A percentile compares a stretch with the other conserved stretches of the same genome.
phyloP scores from a whole-genome alignment of 805 yeast genomes.

The Metschnikowia lachancei region DNA sequence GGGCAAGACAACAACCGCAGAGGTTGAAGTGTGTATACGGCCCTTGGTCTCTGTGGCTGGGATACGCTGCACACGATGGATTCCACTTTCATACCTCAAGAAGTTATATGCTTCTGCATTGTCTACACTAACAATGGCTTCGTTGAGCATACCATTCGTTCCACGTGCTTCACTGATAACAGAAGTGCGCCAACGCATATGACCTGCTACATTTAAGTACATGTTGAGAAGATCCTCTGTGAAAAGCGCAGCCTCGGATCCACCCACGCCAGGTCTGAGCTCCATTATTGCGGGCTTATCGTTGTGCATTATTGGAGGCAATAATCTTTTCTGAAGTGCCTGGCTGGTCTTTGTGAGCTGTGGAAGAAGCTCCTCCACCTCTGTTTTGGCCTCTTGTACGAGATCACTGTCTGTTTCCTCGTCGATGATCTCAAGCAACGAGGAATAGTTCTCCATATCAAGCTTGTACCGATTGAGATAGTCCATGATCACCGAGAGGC shows the following conservation, averaged over 20 bases:
- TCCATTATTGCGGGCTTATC: slow-evolving; percentile 80
- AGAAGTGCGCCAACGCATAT: slow-evolving; percentile 63
- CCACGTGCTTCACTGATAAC: slow-evolving; percentile 56
- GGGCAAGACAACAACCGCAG: slow-evolving; percentile 93
- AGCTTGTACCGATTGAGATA: slow-evolving; percentile 27
- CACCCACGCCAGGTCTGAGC: slow-evolving; percentile 94
- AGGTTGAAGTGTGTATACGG: slow-evolving; percentile 91
- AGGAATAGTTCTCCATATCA: slow-evolving; percentile 26
- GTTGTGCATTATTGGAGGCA: slow-evolving; percentile 75
- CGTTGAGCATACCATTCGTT: slow-evolving; percentile 68
- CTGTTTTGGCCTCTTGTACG: slow-evolving; percentile 57
- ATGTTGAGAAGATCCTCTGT: slow-evolving; percentile 74
- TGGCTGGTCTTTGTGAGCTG: slow-evolving; percentile 41
- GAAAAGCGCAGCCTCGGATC: slow-evolving; percentile 87
- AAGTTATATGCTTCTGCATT: slow-evolving; percentile 73
- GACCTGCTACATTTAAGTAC: slow-evolving; percentile 72
- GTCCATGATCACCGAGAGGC: slow-evolving; percentile 31
- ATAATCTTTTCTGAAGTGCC: slow-evolving; percentile 52
- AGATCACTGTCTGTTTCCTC: slow-evolving; percentile 32
- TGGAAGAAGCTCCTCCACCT: slow-evolving; percentile 49
- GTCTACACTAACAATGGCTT: slow-evolving; percentile 64
- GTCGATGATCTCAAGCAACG: slow-evolving; percentile 26
- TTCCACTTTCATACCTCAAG: slow-evolving; percentile 86
- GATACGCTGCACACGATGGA: slow-evolving; percentile 90
- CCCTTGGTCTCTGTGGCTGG: slow-evolving; percentile 95